phyloP scores from a whole-genome alignment of 768 basidiomycete genomes.

The Phylloporus rhodoxanthus region DNA sequence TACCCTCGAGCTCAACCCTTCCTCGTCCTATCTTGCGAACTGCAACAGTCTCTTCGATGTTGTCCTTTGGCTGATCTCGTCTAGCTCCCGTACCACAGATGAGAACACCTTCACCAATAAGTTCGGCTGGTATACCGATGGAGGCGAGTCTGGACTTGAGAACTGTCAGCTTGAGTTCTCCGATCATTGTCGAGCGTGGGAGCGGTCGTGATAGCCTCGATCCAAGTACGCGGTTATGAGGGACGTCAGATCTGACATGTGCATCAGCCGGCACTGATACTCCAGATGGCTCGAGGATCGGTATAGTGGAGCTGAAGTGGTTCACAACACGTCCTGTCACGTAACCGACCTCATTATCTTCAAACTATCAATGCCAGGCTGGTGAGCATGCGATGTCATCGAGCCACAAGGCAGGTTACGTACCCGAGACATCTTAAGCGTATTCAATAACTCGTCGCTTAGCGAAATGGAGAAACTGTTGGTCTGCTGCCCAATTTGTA shows the following conservation, averaged over 20 bases:
- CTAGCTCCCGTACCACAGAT: constrained; percentile 70
- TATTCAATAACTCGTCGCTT: constrained; percentile 78
- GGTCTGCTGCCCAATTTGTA: constrained; percentile 94
- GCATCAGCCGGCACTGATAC: constrained; percentile 26
- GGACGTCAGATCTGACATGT: constrained; percentile 18
- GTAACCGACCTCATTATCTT: constrained; percentile 95
- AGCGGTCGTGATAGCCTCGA: constrained; percentile 62
- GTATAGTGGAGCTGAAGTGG: constrained; percentile 83
- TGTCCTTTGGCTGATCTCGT: constrained; percentile 36
- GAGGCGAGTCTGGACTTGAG: constrained; percentile 76
- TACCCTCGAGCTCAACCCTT: constrained; percentile 84
- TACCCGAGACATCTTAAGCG: constrained; percentile 83
- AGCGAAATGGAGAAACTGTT: constrained; percentile 92
- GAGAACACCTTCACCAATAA: constrained; percentile 95
- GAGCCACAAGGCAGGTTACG: constrained; percentile 24
- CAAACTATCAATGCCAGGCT: constrained; percentile 54
- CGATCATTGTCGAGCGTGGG: constrained; percentile 93
- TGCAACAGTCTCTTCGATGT: constrained; percentile 66
- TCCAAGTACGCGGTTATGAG: constrained; percentile 47
- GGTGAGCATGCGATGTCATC: constrained; percentile 3
- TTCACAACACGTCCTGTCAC: constrained; percentile 83
- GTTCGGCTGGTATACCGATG: constrained; percentile 81
- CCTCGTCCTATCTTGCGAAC: constrained; percentile 85
- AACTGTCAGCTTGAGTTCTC: constrained; percentile 87
- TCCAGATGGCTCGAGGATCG: constrained; percentile 70